Conservation (phyloP, 1,284 basidiomycete species). For the Ustilago vetiveriae region DNA sequence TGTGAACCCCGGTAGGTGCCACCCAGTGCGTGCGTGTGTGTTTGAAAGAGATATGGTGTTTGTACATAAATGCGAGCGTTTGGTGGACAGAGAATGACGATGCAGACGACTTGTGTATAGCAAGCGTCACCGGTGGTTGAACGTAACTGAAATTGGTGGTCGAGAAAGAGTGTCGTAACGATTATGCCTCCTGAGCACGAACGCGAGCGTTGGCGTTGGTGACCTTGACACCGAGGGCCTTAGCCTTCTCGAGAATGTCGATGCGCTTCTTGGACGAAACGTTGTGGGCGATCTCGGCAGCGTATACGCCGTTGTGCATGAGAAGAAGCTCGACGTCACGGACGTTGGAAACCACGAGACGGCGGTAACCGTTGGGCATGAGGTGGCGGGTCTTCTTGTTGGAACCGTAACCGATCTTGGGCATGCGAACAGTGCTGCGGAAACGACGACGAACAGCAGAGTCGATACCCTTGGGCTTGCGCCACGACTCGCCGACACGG, state of each 20-base stretch:
- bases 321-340: conserved; percentile 66
- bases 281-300: conserved; percentile 96
- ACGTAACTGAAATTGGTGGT: conserved; percentile 19
- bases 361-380: conserved; percentile 67
- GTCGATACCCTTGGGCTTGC: conserved; percentile 67
- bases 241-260: conserved; percentile 83
- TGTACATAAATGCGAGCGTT: conserved; percentile 42
- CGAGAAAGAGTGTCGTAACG: neutral
- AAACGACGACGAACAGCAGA: conserved; percentile 64
- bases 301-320: conserved; percentile 90
- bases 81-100: conserved; percentile 21
- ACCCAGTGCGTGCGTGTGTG: no score
- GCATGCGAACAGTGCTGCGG: conserved; percentile 62
- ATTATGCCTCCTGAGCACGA: conserved; percentile 86
- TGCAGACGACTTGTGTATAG: conserved; percentile 8
- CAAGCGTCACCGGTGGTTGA: conserved; percentile 5
- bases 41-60: no score
- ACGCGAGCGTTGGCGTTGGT: conserved; percentile 94
- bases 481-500: conserved; percentile 63
- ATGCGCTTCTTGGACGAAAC: conserved; percentile 97
- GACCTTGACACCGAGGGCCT: conserved; percentile 73
- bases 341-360: conserved; percentile 65
- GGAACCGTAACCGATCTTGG: conserved; percentile 67
- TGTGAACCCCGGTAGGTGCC: no score
- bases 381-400: conserved; percentile 68